Conservation (phyloP, 2,329 filamentous ascomycete species). For the Cladorrhinum sp. region DNA sequence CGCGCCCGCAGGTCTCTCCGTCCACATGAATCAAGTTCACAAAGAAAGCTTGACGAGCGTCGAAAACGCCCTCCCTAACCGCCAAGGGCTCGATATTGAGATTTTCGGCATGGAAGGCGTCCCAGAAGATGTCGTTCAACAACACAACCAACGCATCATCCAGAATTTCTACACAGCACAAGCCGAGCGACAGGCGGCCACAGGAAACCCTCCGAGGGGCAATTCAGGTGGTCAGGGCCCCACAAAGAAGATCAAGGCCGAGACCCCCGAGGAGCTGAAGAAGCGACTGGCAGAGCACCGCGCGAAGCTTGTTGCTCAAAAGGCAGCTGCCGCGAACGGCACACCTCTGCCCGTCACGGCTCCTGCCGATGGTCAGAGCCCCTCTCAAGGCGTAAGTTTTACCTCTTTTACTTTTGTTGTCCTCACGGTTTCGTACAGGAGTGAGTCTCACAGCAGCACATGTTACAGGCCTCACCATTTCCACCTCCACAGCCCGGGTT, state of each 20-base stretch:
- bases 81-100: slow-evolving; percentile 82
- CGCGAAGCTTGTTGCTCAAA: slow-evolving; percentile 61
- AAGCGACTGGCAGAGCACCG: slow-evolving; percentile 75
- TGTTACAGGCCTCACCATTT: slow-evolving; percentile 42
- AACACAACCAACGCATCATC: slow-evolving; percentile 83
- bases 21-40: slow-evolving; percentile 98
- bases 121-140: slow-evolving; percentile 76
- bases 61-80: slow-evolving; percentile 87
- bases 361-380: slow-evolving; percentile 48
- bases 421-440: not conserved
- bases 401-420: not conserved
- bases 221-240: slow-evolving; percentile 55
- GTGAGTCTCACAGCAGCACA: slow-evolving; percentile 25
- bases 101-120: slow-evolving; percentile 99
- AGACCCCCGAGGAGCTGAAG: slow-evolving; percentile 75
- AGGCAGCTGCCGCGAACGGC: slow-evolving; percentile 54
- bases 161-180: slow-evolving; percentile 82
- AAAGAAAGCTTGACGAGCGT: slow-evolving; percentile 86
- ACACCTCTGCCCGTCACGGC: slow-evolving; percentile 49
- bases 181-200: slow-evolving; percentile 74
- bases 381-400: slow-evolving; percentile 54
- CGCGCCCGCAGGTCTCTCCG: slow-evolving; percentile 64
- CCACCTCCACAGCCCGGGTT: slow-evolving; percentile 39
- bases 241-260: slow-evolving; percentile 69
- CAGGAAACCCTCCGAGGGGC: slow-evolving; percentile 78